These are phyloP conservation scores for Picea abies DNA, from an alignment of 83 land plant species.

Conservation along the genomic window DNA sequence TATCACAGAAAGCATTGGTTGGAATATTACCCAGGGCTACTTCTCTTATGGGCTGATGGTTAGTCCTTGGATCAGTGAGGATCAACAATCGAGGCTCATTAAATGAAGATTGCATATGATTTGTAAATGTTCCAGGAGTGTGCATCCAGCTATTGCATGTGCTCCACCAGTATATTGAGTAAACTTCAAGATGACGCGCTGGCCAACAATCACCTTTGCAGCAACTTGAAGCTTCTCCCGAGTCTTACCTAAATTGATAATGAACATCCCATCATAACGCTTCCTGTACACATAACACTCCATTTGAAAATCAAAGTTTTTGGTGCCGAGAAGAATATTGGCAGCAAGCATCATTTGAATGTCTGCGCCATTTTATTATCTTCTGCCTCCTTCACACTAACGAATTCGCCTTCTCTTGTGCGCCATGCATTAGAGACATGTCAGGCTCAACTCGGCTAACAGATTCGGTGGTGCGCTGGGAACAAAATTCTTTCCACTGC, in stretches of 20 bases:
- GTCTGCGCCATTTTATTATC: conserved; percentile 23
- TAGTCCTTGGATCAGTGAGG: conserved; percentile 86
- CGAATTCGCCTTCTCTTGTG: too few species aligned
- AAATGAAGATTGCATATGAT: conserved; percentile 81
- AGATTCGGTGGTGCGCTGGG: too few species aligned
- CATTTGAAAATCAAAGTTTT: conserved; percentile 90
- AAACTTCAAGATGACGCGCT: conserved; percentile 82
- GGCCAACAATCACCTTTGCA: conserved; percentile 85
- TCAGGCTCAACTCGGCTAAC: too few species aligned
- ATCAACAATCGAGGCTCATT: conserved; percentile 84
- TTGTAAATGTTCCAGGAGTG: conserved; percentile 91
- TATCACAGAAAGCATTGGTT: conserved; percentile 85
- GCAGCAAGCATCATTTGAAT: conserved; percentile 89
- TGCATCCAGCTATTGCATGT: conserved; percentile 89
- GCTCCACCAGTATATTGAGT: conserved; percentile 85
- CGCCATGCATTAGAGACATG: too few species aligned
- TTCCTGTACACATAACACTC: conserved; percentile 81
- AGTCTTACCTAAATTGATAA: conserved; percentile 80
- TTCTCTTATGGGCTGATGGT: conserved; percentile 89
- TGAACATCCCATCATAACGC: conserved; percentile 69
- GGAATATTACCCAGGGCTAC: conserved; percentile 82
- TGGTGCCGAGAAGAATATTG: conserved; percentile 83
- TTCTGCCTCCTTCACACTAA: too few species aligned
- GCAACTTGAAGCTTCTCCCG: conserved; percentile 81
- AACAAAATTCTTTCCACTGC: too few species aligned